Base-by-base conservation (phyloP, 164 flowering plant genomes). In the Chloranthus sessilifolius region DNA sequence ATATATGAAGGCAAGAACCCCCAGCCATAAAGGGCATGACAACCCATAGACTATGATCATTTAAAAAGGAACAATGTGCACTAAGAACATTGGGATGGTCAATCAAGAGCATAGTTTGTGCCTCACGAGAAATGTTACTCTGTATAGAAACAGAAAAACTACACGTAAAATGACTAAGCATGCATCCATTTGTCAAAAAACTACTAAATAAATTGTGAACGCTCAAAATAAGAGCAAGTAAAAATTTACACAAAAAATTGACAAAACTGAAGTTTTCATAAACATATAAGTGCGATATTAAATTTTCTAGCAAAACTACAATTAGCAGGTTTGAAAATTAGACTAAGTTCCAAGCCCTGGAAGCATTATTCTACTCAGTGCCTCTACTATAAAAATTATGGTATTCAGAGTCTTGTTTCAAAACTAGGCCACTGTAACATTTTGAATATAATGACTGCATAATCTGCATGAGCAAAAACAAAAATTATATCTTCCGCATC, bases 11-110 rank as follows among this genome's bases (percentile, higher is more conserved):
- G 58, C 92, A 89, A 59, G 97, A 94, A 24, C 99, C 99, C 5
- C 95, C 97, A 50, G 85, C 63, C 92, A 94, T 84, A 51, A 43
- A 94, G 17, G 97, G 99, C 97, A 86, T 84, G n/a, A 94, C 86
- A 45, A 94, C 90, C 99, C 99, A 94, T 30, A 94, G 55, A 65
- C 62, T 79, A 49, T 82, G 88, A 45, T 74, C 96, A 64, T 65
- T 69, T 44, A 84, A 95, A 64, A 94, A 94, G 43, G 95, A 94
- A 61, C 97, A 94, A 63, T 81, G 80, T 5, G 99, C 83, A 50
- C 76, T 89, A 1, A 89, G 77, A 47, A 94, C 92, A 68, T 94
- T 89, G 1, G 96, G 89, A 61, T 94, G 99, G 50, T 89, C 97
- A 30, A 86, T 81, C 71, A 89, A 66, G 55, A 70, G 62, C 99